These are phyloP conservation scores for Cercospora sojina DNA, from an alignment of 2,329 filamentous ascomycete species.

Conservation along the genomic window DNA sequence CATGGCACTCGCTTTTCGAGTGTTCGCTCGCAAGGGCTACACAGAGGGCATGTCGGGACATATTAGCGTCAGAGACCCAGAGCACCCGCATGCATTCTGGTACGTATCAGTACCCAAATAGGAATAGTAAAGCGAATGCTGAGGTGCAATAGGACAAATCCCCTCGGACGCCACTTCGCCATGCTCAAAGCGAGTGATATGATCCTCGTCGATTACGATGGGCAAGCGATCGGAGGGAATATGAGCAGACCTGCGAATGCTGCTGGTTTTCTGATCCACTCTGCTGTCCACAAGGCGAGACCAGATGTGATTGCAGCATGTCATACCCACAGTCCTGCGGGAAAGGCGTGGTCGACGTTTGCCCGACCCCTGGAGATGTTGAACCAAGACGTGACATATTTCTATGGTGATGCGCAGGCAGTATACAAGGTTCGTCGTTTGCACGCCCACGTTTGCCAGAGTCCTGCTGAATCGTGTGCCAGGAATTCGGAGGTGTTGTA, in stretches of 20 bases:
- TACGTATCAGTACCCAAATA: too few species aligned
- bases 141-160: constrained; percentile 58
- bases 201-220: constrained; percentile 63
- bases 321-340: constrained; percentile 66
- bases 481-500: constrained; percentile 64
- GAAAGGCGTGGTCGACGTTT: constrained; percentile 68
- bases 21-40: constrained; percentile 65
- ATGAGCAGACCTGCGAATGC: constrained; percentile 61
- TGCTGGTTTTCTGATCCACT: constrained; percentile 69
- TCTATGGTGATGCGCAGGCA: constrained; percentile 62
- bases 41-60: constrained; percentile 69
- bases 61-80: constrained; percentile 66
- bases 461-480: not conserved
- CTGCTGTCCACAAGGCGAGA: constrained; percentile 65
- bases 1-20: constrained; percentile 66
- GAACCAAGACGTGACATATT: constrained; percentile 64
- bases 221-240: constrained; percentile 65
- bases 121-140: too few species aligned
- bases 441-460: too few species aligned
- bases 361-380: constrained; percentile 67
- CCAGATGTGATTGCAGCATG: constrained; percentile 69
- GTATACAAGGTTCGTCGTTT: constrained; percentile 56
- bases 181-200: constrained; percentile 65
- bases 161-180: constrained; percentile 63
- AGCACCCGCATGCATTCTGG: constrained; percentile 63